Percentiles rank a stretch among this genome's conserved stretches.
phyloP scores from a whole-genome alignment of 441 rosid genomes.

The Arabidopsis hybrid region DNA sequence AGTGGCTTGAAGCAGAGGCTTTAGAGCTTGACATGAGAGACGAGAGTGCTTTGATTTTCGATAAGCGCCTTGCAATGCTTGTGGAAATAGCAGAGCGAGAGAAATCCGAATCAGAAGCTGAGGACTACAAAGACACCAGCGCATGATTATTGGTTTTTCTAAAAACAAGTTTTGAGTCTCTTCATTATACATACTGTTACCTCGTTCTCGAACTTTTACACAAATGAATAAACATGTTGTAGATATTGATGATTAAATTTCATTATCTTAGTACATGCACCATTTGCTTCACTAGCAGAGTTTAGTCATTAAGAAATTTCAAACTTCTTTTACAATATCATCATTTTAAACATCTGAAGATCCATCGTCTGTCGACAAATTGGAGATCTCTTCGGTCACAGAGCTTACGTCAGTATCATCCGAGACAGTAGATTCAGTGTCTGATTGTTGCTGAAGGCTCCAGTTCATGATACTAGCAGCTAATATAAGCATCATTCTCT shows the following conservation, averaged over 20 bases:
- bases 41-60: conserved; percentile 87
- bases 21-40: conserved; percentile 98
- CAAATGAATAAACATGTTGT: conserved; percentile 1
- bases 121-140: conserved; percentile 39
- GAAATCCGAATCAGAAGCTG: conserved; percentile 47
- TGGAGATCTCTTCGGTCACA: conserved; percentile 12
- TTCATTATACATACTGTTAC: too few species aligned
- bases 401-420: conserved; percentile 25
- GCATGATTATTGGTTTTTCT: conserved; percentile 38
- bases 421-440: conserved; percentile 24
- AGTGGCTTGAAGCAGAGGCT: conserved; percentile 98
- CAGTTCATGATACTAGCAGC: conserved; percentile 91
- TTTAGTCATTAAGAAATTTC: not conserved
- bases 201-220: too few species aligned
- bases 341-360: conserved; percentile 6
- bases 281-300: not conserved
- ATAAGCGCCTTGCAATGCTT: conserved; percentile 90
- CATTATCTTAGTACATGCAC: not conserved
- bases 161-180: conserved; percentile 5
- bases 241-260: not conserved
- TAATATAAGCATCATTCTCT: conserved; percentile 82
- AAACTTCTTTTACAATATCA: not conserved
- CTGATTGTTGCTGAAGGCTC: conserved; percentile 66
- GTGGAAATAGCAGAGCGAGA: conserved; percentile 81
- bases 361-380: conserved; percentile 16